Evolutionary conservation across 257 asterid genomes (phyloP), one percentile per base, ranked within the genome.

Genomic region (Henckelia pumila): DNA sequence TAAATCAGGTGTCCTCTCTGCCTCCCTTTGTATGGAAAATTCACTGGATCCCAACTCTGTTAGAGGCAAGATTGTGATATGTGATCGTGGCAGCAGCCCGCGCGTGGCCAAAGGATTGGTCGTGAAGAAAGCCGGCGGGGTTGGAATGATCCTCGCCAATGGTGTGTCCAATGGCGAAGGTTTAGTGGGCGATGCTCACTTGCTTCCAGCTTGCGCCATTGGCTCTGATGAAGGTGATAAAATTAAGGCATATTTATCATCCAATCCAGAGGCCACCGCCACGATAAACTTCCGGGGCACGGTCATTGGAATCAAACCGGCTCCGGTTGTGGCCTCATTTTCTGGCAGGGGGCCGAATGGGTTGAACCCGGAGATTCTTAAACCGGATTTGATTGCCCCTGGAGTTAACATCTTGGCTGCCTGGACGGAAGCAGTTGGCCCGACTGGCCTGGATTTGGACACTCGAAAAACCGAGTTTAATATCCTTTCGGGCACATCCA

Each of bases 51-150:
- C 93, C 19, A 67, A 49, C 69, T 19, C 47, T 28, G 92, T 88
- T 4, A 79, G 68, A 26, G 98, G 97, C 8, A 92, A 88, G 74
- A 92, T 92, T 4, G 96, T 92, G 40, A 86, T 92, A 5, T 92
- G 98, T 56, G 98, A 92, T 72, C 93, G 98, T 0, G 98, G 98
- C 44, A 92, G 96, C 66, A 92, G 79, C 67, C 98, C 98, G 1
- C 83, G 98, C 0, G 98, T 92, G 2, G 93, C 96, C 0, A 92
- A 92, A 75, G 98, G 98, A 35, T 56, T 92, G 79, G 96, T 89
- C 0, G 98, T 92, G 3, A 81, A 76, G 71, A 88, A 89, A 56
- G 95, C 98, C 6, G 98, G 98, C 7, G 98, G 98, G 4, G 83
- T 86, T 0, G 98, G 97, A 25, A 89, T 92, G 98, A 88, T 92